A percentile compares a stretch with the other conserved stretches of the same genome.
These are phyloP conservation scores for Volvox reticuliferus DNA, from an alignment of 139 green algal species.

Conservation along the genomic window DNA sequence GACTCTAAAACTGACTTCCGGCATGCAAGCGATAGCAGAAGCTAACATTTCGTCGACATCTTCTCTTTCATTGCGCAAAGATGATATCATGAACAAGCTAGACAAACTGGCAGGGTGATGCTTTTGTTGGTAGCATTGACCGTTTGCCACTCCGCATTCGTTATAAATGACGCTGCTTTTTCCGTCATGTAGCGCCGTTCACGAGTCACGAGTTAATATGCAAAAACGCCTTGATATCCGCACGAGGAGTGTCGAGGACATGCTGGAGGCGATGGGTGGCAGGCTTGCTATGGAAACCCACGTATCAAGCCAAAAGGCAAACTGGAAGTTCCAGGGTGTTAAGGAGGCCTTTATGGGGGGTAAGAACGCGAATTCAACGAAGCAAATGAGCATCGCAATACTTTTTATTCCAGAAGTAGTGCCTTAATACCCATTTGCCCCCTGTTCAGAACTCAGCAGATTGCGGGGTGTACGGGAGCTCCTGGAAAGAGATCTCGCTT, in stretches of 20 bases:
- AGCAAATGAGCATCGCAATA: too few relatives aligned
- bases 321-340: conserved; percentile 31
- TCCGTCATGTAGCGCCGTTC: background rate
- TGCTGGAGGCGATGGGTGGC: conserved; percentile 18
- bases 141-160: background rate
- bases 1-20: background rate
- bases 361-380: background rate
- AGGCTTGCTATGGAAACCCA: conserved; percentile 20
- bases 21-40: background rate
- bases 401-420: too few relatives aligned
- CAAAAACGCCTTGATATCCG: conserved; percentile 3
- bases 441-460: background rate
- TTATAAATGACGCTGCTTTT: background rate
- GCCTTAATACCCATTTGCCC: too few relatives aligned
- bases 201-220: background rate
- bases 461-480: background rate
- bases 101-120: background rate
- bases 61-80: background rate
- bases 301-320: conserved; percentile 15
- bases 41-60: background rate
- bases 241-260: background rate
- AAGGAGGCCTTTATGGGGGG: conserved; percentile 44
- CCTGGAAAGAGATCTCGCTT: background rate
- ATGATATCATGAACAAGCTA: background rate
- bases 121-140: background rate